A percentile compares a stretch with the other conserved stretches of the same genome.
phyloP scores from a whole-genome alignment of 495 filamentous ascomycete genomes.

The Podospora anserina region DNA sequence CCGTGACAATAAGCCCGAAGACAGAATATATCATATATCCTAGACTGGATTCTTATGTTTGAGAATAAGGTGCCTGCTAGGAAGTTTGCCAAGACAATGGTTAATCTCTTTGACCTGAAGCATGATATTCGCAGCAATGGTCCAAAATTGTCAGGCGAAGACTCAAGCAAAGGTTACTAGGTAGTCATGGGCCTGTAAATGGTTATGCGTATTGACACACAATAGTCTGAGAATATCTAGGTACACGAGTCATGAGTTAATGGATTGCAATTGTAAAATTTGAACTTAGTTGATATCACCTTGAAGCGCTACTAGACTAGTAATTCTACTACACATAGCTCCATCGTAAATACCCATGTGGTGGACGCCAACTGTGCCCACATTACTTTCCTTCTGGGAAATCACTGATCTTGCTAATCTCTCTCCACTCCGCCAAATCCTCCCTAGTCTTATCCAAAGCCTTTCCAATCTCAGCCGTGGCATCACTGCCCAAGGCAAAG shows the following conservation, averaged over 20 bases:
- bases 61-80: conserved; percentile 39
- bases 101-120: conserved; percentile 28
- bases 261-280: too few relatives aligned
- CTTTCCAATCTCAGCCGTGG: conserved; percentile 13
- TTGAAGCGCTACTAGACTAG: too few relatives aligned
- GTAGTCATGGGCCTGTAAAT: neutral
- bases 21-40: conserved; percentile 49
- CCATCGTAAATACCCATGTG: neutral
- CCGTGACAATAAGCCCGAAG: conserved; percentile 21
- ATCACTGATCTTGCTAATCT: conserved; percentile 12
- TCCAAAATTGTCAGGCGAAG: neutral
- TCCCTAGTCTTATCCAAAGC: conserved; percentile 8
- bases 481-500: conserved; percentile 27
- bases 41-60: conserved; percentile 51
- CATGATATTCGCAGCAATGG: neutral
- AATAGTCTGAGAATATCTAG: too few relatives aligned
- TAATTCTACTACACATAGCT: neutral
- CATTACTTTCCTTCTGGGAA: neutral
- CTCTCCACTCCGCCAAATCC: conserved; percentile 11
- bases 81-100: conserved; percentile 35
- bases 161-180: neutral
- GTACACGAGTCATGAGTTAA: too few relatives aligned
- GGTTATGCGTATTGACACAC: too few relatives aligned
- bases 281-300: too few relatives aligned
- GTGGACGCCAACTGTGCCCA: neutral